These are phyloP conservation scores for Vitis riparia DNA, from an alignment of 164 flowering plant species.

Conservation along the genomic window DNA sequence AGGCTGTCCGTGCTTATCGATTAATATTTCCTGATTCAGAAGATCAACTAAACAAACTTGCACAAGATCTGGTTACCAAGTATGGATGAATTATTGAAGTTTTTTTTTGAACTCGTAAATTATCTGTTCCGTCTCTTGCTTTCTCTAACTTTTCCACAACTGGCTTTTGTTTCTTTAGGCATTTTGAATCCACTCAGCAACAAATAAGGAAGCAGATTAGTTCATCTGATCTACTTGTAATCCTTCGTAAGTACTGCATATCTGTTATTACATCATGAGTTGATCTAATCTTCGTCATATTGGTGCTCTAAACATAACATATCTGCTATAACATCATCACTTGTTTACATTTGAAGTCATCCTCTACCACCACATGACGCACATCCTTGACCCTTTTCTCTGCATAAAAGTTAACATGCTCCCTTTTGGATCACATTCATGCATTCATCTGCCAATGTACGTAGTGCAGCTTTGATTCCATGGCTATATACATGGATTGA, in stretches of 20 bases:
- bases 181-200: constrained; percentile 62
- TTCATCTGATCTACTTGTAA: constrained; percentile 50
- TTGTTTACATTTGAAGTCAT: too few species aligned
- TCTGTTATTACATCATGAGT: neutral
- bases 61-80: constrained; percentile 58
- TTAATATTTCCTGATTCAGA: constrained; percentile 91
- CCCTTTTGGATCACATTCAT: too few species aligned
- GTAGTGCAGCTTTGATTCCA: too few species aligned
- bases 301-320: neutral
- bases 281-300: neutral
- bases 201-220: constrained; percentile 44
- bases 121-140: neutral
- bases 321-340: too few species aligned
- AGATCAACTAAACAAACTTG: constrained; percentile 58
- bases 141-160: neutral
- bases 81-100: constrained; percentile 19
- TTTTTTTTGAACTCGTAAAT: constrained; percentile 1
- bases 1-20: constrained; percentile 85
- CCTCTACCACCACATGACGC: too few species aligned
- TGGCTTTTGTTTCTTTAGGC: constrained; percentile 41
- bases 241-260: constrained; percentile 57
- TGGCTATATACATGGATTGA: too few species aligned
- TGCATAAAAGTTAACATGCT: too few species aligned
- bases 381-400: too few species aligned
- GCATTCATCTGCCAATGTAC: too few species aligned